Evolutionary conservation across 1,139 yeast genomes (phyloP), one percentile per base, ranked within the genome.

Genomic region (Saccharomyces pastorianus): DNA sequence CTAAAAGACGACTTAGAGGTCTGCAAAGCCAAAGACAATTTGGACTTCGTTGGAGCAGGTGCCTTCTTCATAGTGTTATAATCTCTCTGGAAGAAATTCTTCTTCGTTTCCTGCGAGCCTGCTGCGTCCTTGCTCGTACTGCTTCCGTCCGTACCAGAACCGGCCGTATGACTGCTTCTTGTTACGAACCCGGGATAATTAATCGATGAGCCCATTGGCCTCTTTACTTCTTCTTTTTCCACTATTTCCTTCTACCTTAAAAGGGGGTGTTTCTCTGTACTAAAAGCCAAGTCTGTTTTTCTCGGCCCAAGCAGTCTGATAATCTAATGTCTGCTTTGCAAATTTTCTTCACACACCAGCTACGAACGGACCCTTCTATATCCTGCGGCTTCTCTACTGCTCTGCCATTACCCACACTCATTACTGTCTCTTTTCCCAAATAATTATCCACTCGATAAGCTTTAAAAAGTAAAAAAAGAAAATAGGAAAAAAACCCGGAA

Each of bases 21-120:
- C 51, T 63, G 62, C 34, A 65, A 50, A 20, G 67, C 67, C 47
- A 65, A 52, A 25, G 68, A 65, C 25, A 64, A 53, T 41, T 64
- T 65, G n/a, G 67, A 64, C 29, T 57, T 59, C 28, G 64, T 58
- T 1, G 59, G 23, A 8, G 34, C 53, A 25, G 57, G 47, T 6
- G 34, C 34, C 34, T 46, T 46, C 26, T 41, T 41, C 25, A 41
- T 41, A 13, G 34, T 31, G 34, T 31, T 31, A 31, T 31, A 31
- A 31, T 31, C 34, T 31, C 34, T 31, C 34, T 31, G 34, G 34
- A 31, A 31, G 14, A 31, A 31, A 31, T 31, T 31, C 34, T 31
- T 31, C 34, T 31, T 31, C 34, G 34, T 6, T 31, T 31, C 28
- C 29, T 34, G n/a, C 28, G 41, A 44, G 27, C 44, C 13, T 34